Evolutionary conservation across 2,329 filamentous ascomycete species (phyloP).

Genomic region (Colletotrichum sp.): DNA sequence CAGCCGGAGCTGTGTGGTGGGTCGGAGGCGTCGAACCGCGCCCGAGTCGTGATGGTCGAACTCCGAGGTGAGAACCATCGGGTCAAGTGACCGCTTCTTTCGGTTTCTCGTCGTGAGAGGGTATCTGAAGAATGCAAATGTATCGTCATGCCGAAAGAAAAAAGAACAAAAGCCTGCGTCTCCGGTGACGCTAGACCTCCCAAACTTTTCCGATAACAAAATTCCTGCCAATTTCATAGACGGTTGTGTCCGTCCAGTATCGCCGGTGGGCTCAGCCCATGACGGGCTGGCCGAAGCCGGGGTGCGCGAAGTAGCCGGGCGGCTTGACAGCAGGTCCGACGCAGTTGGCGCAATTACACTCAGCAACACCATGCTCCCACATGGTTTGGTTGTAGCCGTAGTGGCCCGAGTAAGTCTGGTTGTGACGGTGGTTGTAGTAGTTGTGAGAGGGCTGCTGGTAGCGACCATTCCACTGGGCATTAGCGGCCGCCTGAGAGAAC

Average conservation of each 20-base stretch:
- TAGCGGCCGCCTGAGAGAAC: conserved; percentile 49
- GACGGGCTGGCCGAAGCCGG: conserved; percentile 59
- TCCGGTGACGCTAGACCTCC: conserved; percentile 17
- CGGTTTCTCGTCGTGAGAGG: conserved; percentile 24
- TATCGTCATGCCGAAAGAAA: conserved; percentile 23
- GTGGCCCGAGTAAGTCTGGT: conserved; percentile 41
- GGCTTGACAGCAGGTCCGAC: conserved; percentile 47
- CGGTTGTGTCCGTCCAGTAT: not conserved
- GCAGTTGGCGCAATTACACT: conserved; percentile 56
- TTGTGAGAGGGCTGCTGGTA: conserved; percentile 46
- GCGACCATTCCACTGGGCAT: conserved; percentile 47
- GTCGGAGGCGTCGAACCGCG: not conserved
- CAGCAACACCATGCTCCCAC: conserved; percentile 57
- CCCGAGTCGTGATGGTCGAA: conserved; percentile 21
- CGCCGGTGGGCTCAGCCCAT: conserved; percentile 49
- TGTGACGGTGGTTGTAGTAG: conserved; percentile 45
- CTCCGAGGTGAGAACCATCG: conserved; percentile 12
- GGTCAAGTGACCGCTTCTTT: conserved; percentile 21
- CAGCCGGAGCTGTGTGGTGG: not conserved
- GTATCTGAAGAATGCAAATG: conserved; percentile 27
- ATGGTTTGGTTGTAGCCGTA: conserved; percentile 49
- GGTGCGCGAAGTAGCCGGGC: conserved; percentile 51
- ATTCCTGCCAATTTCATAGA: conserved; percentile 7
- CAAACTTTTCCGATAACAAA: conserved; percentile 23
- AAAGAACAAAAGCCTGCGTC: conserved; percentile 16